Percentiles rank a stretch among this genome's conserved stretches.
Evolutionary conservation across 768 basidiomycete genomes (phyloP).

Genomic region (Strobilomyces confusus): DNA sequence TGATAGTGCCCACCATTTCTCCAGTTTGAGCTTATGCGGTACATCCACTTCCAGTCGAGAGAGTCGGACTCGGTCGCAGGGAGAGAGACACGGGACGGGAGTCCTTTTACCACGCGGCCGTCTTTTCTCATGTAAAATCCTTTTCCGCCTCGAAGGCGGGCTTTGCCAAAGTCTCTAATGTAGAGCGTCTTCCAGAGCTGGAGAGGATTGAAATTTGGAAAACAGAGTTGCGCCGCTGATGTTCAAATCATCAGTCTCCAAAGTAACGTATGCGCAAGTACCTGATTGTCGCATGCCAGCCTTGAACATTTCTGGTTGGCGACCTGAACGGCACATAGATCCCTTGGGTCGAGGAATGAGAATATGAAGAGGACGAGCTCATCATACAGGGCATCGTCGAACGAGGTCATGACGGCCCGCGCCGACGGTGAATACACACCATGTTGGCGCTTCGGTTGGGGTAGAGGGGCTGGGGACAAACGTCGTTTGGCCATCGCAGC

Average conservation of each 20-base stretch:
- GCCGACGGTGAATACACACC: slow-evolving; percentile 10
- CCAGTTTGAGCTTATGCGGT: slow-evolving; percentile 81
- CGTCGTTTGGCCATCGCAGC: slow-evolving; percentile 47
- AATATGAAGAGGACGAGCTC: slow-evolving; percentile 74
- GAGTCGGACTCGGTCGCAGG: slow-evolving; percentile 28
- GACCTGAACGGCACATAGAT: slow-evolving; percentile 63
- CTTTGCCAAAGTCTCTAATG: slow-evolving; percentile 58
- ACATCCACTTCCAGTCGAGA: slow-evolving; percentile 82
- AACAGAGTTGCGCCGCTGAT: neutral
- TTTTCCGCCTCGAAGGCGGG: slow-evolving; percentile 61
- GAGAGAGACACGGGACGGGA: slow-evolving; percentile 48
- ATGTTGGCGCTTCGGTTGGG: slow-evolving; percentile 56
- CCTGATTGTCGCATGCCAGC: slow-evolving; percentile 64
- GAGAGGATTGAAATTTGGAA: neutral
- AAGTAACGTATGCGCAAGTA: slow-evolving; percentile 26
- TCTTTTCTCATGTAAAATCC: slow-evolving; percentile 57
- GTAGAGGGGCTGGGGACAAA: slow-evolving; percentile 47
- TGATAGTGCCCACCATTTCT: slow-evolving; percentile 51
- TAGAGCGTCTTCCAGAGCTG: slow-evolving; percentile 71
- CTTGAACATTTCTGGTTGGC: slow-evolving; percentile 65
- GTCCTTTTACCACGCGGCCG: slow-evolving; percentile 52
- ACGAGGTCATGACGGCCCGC: slow-evolving; percentile 30
- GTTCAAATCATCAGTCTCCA: slow-evolving; percentile 16
- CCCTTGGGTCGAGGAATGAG: slow-evolving; percentile 60
- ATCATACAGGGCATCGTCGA: slow-evolving; percentile 63